Base-by-base conservation (phyloP, 2,329 filamentous ascomycete species). In the Balansia obtecta region DNA sequence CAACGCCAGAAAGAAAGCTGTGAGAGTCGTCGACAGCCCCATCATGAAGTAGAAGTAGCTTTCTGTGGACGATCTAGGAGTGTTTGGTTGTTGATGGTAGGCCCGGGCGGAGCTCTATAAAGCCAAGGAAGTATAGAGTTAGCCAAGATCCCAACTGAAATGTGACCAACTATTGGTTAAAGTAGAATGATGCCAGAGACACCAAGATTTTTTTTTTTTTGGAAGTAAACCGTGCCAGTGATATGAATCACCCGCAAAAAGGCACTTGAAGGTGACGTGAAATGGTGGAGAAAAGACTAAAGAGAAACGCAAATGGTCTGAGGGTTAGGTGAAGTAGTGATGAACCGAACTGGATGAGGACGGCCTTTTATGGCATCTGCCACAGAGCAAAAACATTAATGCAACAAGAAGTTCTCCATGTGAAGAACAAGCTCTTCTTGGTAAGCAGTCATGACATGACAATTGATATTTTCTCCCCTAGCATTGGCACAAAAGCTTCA, bases 11-110 rank as follows among this genome's bases (percentile, higher is more conserved):
- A 75, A 56, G 39, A 65, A 64, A 51, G 69, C 61, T 49, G 70
- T 67, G 53, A 73, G 53, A 54, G 72, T 53, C 48, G 65, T 67
- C 46, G 69, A 65, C 51, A 75, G 64, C 51, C 70, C 70, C 71
- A 72, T 73, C 58, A 62, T 67, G 61, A 61, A 53, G 55, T 60
- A 66, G 62, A 63, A 58, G 63, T 65, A 66, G 61, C 59, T 62
- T 33, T 22, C 48, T 37, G 45, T 32, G 13, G 41, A 32, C 11
- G 47, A 44, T 18, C 33, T 46, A 41, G n/a, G 9, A 13, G 37
- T 8, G n/a, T 42, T 49, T 22, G n/a, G 22, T 41, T 49, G 11
- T n/a, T 18, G 12, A 34, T 12, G 20, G 42, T 45, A 22, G 22
- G 39, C 12, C 2, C 12, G 5, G 27, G n/a, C 27, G 12, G 49